phyloP scores from a whole-genome alignment of 345 rosid genomes.

The Camelina hispida region DNA sequence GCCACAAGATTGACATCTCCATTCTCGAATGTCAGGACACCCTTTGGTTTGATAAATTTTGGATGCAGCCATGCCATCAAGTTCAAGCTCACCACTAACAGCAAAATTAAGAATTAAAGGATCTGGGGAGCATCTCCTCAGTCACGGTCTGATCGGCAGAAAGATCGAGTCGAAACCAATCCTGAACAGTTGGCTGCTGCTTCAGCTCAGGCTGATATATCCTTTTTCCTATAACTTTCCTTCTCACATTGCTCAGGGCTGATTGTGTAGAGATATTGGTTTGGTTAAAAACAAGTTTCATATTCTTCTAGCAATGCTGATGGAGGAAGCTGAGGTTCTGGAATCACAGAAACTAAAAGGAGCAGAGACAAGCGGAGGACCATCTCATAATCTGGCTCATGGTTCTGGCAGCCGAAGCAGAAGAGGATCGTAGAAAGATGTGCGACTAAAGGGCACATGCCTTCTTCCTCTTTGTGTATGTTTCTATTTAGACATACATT shows the following conservation, averaged over 20 bases:
- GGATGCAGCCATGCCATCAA: constrained; percentile 94
- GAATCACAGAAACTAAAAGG: constrained; percentile 59
- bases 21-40: constrained; percentile 89
- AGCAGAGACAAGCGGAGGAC: constrained; percentile 47
- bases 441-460: constrained; percentile 2
- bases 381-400: constrained; percentile 45
- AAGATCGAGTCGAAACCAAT: too few relatives aligned
- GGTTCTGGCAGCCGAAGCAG: constrained; percentile 62
- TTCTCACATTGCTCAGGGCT: too few relatives aligned
- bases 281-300: too few relatives aligned
- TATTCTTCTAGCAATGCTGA: constrained; percentile 62
- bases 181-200: too few relatives aligned
- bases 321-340: constrained; percentile 64
- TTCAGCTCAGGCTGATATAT: too few relatives aligned
- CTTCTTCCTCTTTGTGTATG: constrained; percentile 25
- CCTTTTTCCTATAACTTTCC: too few relatives aligned
- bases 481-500: not conserved
- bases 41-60: constrained; percentile 85
- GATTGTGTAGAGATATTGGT: too few relatives aligned
- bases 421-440: constrained; percentile 50
- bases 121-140: too few relatives aligned
- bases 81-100: constrained; percentile 91
- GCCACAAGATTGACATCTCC: constrained; percentile 99
- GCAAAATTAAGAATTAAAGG: constrained; percentile 95
- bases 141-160: too few relatives aligned